Evolutionary conservation across 768 basidiomycete genomes (phyloP).

Genomic region (Naganishia antarctica): DNA sequence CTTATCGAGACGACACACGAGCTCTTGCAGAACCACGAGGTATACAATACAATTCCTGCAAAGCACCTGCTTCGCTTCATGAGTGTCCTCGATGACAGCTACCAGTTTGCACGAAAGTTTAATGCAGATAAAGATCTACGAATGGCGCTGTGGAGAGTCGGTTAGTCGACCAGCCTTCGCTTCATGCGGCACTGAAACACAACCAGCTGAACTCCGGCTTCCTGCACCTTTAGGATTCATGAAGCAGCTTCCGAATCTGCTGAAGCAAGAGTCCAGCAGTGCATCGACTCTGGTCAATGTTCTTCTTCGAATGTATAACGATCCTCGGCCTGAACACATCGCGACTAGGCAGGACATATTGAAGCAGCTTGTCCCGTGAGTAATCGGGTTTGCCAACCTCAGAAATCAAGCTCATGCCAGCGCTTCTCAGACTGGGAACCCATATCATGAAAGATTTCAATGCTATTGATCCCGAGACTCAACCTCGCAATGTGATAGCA

Average conservation of each 20-base stretch:
- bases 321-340: slow-evolving; percentile 72
- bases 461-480: slow-evolving; percentile 79
- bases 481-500: slow-evolving; percentile 88
- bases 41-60: slow-evolving; percentile 89
- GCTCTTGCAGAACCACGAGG: slow-evolving; percentile 80
- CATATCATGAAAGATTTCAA: slow-evolving; percentile 87
- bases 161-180: slow-evolving; percentile 55
- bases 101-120: slow-evolving; percentile 93
- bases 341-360: slow-evolving; percentile 60
- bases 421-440: slow-evolving; percentile 63
- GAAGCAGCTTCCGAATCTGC: slow-evolving; percentile 94
- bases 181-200: background rate
- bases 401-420: no score
- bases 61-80: slow-evolving; percentile 87
- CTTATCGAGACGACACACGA: slow-evolving; percentile 97
- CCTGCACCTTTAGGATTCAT: slow-evolving; percentile 70
- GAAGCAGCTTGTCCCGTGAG: slow-evolving; percentile 64
- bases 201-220: background rate
- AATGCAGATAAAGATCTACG: slow-evolving; percentile 97
- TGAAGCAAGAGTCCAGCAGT: slow-evolving; percentile 97
- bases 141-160: slow-evolving; percentile 98
- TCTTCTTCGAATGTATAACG: slow-evolving; percentile 87
- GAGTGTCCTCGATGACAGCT: slow-evolving; percentile 93
- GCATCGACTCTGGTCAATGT: slow-evolving; percentile 91
- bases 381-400: no score